Evolutionary conservation across 2,329 filamentous ascomycete genomes (phyloP).

Genomic region (Aspergillus ruber): DNA sequence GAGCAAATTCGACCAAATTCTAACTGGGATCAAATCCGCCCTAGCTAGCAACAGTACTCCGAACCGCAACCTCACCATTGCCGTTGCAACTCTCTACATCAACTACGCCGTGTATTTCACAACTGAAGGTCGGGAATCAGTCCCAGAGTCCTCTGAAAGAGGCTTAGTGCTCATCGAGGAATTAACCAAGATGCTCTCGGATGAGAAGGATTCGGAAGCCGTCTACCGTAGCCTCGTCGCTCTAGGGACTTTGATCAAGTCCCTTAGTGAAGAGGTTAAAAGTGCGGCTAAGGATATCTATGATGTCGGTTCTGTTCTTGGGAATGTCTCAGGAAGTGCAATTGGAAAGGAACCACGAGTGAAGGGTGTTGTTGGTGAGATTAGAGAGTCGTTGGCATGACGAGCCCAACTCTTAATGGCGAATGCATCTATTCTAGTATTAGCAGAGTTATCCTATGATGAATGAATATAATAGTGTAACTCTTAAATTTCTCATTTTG

Average conservation of each 20-base stretch:
- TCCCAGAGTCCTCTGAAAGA: conserved; percentile 40
- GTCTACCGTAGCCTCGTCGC: conserved; percentile 77
- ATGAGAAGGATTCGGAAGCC: conserved; percentile 71
- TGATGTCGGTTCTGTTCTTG: conserved; percentile 44
- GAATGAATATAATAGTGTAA: not conserved
- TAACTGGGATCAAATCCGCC: conserved; percentile 59
- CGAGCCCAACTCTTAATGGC: conserved; percentile 9
- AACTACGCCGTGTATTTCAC: conserved; percentile 75
- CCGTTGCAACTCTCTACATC: conserved; percentile 72
- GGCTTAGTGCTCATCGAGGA: conserved; percentile 54
- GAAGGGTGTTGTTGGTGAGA: conserved; percentile 55
- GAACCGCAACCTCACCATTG: conserved; percentile 78
- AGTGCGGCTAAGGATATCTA: conserved; percentile 53
- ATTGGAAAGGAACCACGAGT: conserved; percentile 55
- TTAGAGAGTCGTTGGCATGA: conserved; percentile 39
- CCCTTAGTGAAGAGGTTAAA: conserved; percentile 54
- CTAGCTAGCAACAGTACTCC: conserved; percentile 44
- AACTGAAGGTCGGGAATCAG: conserved; percentile 32
- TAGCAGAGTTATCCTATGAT: not conserved
- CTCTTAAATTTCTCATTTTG: conserved; percentile 1
- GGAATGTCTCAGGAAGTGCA: conserved; percentile 42
- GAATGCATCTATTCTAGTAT: conserved; percentile 6
- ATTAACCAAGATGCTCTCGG: conserved; percentile 56
- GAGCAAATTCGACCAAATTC: conserved; percentile 53
- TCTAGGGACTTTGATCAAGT: conserved; percentile 65